A percentile compares a stretch with the other conserved stretches of the same genome.
Conservation (phyloP, 2,329 filamentous ascomycete genomes). For the Alternaria hordeiaustralica region DNA sequence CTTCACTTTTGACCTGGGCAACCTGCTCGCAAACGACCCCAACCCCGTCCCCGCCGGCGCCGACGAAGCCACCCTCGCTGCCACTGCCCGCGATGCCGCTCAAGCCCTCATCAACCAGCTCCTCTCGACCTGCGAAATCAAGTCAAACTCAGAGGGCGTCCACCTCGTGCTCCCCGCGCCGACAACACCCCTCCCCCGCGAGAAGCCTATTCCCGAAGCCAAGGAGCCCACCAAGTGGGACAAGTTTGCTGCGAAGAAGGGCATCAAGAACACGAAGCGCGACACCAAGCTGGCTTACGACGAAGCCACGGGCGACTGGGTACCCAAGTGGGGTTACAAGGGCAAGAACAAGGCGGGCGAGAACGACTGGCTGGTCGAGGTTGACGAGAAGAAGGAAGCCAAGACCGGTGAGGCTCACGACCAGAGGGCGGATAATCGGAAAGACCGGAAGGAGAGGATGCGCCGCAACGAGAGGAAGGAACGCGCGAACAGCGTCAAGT, state of each 20-base stretch:
- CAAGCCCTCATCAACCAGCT: constrained; percentile 95
- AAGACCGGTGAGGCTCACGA: constrained; percentile 68
- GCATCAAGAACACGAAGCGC: constrained; percentile 86
- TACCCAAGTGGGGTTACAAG: constrained; percentile 93
- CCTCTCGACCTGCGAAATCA: constrained; percentile 83
- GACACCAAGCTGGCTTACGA: constrained; percentile 85
- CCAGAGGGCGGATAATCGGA: constrained; percentile 64
- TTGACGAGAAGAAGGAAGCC: constrained; percentile 73
- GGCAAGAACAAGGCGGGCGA: constrained; percentile 85
- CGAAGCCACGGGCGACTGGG: constrained; percentile 84
- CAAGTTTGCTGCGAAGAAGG: constrained; percentile 94
- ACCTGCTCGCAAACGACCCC: constrained; percentile 84
- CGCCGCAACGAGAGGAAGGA: constrained; percentile 53
- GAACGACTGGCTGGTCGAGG: constrained; percentile 89
- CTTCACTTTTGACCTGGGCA: constrained; percentile 89
- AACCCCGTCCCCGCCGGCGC: constrained; percentile 74
- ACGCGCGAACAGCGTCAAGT: constrained; percentile 67
- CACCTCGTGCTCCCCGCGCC: constrained; percentile 77
- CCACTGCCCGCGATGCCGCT: constrained; percentile 83
- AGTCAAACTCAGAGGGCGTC: constrained; percentile 71
- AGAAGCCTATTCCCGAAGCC: constrained; percentile 85
- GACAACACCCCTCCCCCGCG: constrained; percentile 77
- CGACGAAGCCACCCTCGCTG: constrained; percentile 71
- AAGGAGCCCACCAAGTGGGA: constrained; percentile 94
- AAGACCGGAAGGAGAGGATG: constrained; percentile 61